A percentile compares a stretch with the other conserved stretches of the same genome.
Conservation (phyloP, 768 basidiomycete species). For the Dentipellis sp. region DNA sequence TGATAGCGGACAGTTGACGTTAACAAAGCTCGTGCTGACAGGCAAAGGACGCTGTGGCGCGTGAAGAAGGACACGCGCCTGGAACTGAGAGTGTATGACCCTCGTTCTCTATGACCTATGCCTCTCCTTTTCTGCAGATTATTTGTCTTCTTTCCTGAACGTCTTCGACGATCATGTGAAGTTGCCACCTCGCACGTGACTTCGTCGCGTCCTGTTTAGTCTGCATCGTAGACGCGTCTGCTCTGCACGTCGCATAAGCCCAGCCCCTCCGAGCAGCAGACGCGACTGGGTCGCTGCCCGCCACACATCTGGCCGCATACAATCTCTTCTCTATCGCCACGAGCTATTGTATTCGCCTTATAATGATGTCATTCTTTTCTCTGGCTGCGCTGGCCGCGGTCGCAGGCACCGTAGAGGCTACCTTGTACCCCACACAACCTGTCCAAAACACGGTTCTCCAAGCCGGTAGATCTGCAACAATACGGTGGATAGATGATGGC, state of each 20-base stretch:
- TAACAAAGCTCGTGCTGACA: slow-evolving; percentile 7
- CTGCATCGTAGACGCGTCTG: not conserved
- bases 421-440: slow-evolving; percentile 1
- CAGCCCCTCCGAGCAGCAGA: not conserved
- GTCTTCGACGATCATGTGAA: not conserved
- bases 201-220: not conserved
- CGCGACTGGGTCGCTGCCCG: slow-evolving; percentile 1
- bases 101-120: not conserved
- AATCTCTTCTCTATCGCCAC: not conserved
- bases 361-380: not conserved
- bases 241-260: not conserved
- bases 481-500: slow-evolving; percentile 3
- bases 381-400: not conserved
- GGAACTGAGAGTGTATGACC: slow-evolving; percentile 10
- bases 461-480: not conserved
- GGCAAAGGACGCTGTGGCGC: slow-evolving; percentile 20
- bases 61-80: slow-evolving; percentile 11
- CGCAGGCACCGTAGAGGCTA: not conserved
- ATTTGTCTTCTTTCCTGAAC: not conserved
- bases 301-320: not conserved
- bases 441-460: slow-evolving; percentile 2
- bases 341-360: not conserved
- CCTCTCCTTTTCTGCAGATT: not conserved
- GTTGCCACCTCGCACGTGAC: not conserved
- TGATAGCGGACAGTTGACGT: not conserved